Evolutionary conservation across 2,329 filamentous ascomycete species (phyloP).

Genomic region (Clonostachys rhizophaga): DNA sequence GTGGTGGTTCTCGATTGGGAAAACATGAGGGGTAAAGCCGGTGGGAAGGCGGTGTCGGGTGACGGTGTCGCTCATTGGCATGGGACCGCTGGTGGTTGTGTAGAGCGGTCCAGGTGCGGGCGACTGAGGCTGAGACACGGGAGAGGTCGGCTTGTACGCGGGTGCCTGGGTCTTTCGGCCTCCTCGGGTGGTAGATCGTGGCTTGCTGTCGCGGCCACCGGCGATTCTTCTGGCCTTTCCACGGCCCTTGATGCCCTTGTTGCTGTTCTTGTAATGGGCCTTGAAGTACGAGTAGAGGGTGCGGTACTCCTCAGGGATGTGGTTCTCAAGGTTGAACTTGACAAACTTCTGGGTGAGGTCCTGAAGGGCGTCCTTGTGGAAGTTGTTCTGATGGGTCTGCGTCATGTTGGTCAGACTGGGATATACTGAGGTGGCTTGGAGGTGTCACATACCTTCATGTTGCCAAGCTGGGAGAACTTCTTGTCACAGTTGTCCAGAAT

Average conservation of each 20-base stretch:
- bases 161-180: no score
- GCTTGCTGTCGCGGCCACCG: neutral
- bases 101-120: no score
- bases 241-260: conserved; percentile 96
- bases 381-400: conserved; percentile 89
- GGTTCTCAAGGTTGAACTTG: conserved; percentile 49
- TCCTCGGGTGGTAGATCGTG: conserved; percentile 15
- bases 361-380: conserved; percentile 72
- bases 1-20: no score
- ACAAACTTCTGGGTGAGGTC: conserved; percentile 69
- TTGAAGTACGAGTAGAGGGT: conserved; percentile 83
- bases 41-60: no score
- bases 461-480: conserved; percentile 84
- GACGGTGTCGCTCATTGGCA: no score
- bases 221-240: conserved; percentile 74
- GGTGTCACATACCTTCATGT: conserved; percentile 66
- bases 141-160: no score
- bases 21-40: no score
- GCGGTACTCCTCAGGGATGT: conserved; percentile 60
- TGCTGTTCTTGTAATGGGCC: conserved; percentile 91
- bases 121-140: no score
- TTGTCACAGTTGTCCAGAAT: conserved; percentile 80
- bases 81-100: no score
- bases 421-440: no score
- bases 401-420: neutral